Percentiles rank a stretch among this genome's conserved stretches.
These are phyloP conservation scores for Perkinsus marinus DNA, from an alignment of 169 alveolate genomes.

Conservation along the genomic window DNA sequence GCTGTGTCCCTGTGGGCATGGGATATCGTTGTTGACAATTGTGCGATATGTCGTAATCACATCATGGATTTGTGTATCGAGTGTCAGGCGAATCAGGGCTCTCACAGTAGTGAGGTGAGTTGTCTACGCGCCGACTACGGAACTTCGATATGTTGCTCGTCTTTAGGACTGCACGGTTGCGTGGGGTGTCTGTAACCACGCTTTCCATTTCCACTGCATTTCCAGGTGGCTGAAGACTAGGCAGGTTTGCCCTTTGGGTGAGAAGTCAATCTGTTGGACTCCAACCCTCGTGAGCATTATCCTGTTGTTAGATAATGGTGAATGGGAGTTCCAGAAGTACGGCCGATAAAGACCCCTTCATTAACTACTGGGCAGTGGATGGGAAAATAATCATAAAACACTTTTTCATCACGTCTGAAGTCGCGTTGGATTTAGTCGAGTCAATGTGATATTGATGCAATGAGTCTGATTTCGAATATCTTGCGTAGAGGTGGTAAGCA, in stretches of 20 bases:
- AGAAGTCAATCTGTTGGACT: conserved; percentile 23
- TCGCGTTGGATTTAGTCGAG: too few species aligned
- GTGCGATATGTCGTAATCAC: conserved; percentile 97
- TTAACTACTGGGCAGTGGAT: neutral
- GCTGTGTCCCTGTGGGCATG: conserved; percentile 79
- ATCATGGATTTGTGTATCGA: conserved; percentile 95
- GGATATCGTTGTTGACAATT: conserved; percentile 93
- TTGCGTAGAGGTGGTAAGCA: too few species aligned
- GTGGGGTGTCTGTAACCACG: conserved; percentile 99
- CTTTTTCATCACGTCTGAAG: too few species aligned
- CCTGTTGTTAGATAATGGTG: conserved; percentile 9
- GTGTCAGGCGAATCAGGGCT: conserved; percentile 80
- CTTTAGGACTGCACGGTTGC: conserved; percentile 90
- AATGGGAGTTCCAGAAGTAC: conserved; percentile 31
- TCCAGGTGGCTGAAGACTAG: conserved; percentile 94
- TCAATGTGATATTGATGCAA: too few species aligned
- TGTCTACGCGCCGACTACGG: neutral
- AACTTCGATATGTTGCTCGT: neutral
- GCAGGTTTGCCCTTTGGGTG: conserved; percentile 93
- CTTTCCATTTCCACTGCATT: conserved; percentile 96
- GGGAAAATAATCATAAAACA: neutral
- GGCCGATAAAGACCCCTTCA: conserved; percentile 4
- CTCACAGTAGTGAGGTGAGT: conserved; percentile 2
- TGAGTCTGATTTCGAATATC: too few species aligned
- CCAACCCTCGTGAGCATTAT: neutral